These are phyloP conservation scores for Botrytis aclada DNA, from an alignment of 2,329 filamentous ascomycete genomes.

Conservation along the genomic window DNA sequence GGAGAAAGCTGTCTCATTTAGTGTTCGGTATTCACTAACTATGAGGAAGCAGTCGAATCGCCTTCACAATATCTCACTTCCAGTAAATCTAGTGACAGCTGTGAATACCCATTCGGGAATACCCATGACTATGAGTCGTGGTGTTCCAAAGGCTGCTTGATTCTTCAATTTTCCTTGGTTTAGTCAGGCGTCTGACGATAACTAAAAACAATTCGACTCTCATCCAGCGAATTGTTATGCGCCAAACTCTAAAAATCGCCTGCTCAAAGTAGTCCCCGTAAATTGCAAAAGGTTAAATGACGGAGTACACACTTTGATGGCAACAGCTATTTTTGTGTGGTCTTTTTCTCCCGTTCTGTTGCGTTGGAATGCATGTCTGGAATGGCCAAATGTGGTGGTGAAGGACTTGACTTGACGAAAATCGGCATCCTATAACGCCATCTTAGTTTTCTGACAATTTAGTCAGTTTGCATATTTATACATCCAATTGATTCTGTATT, in stretches of 20 bases:
- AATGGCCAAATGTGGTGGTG: background rate
- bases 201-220: no score
- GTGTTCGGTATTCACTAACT: no score
- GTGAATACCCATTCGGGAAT: background rate
- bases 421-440: background rate
- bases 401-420: background rate
- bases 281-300: accelerated
- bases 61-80: no score
- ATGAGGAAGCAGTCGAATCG: no score
- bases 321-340: accelerated
- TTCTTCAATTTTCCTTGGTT: background rate
- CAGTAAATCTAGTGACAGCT: background rate
- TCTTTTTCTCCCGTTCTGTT: background rate
- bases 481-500: background rate
- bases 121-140: background rate
- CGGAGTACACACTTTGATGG: background rate
- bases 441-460: background rate
- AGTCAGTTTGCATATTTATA: background rate
- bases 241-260: no score
- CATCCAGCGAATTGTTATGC: no score
- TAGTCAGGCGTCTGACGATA: no score
- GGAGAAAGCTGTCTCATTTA: no score
- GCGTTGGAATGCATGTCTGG: background rate
- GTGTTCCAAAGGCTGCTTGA: background rate
- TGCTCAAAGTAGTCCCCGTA: background rate